A percentile compares a stretch with the other conserved stretches of the same genome.
These are phyloP conservation scores for Hibiscus mutabilis DNA, from an alignment of 345 rosid species.

Conservation along the genomic window DNA sequence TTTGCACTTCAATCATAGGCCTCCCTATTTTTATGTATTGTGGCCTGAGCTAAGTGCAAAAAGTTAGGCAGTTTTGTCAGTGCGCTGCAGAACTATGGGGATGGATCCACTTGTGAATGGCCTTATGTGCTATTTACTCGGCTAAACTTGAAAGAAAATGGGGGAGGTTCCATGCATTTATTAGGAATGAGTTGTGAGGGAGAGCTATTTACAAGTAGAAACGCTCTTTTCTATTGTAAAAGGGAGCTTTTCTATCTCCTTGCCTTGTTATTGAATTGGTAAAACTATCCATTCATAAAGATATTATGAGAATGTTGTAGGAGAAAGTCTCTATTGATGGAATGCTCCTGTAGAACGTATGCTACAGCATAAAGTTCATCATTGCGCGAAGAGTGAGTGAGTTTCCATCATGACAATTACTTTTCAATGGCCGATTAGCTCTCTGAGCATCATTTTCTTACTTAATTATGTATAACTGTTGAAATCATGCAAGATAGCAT, in stretches of 20 bases:
- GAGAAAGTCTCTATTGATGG: background rate
- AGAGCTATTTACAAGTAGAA: background rate
- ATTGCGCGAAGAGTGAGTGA: background rate
- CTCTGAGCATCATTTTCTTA: background rate
- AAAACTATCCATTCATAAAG: background rate
- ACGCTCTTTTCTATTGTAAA: background rate
- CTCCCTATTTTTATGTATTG: background rate
- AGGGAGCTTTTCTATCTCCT: background rate
- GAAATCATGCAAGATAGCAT: background rate
- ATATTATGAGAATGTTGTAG: background rate
- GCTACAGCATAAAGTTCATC: background rate
- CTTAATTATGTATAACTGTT: background rate
- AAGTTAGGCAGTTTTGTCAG: background rate
- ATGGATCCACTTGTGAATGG: slow-evolving; percentile 7
- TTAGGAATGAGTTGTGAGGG: background rate
- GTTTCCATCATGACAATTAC: background rate
- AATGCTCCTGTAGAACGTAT: background rate
- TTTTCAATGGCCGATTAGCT: background rate
- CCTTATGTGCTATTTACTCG: background rate
- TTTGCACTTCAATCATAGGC: slow-evolving; percentile 1
- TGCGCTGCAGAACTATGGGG: background rate
- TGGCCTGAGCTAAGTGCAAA: background rate
- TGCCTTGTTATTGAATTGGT: background rate
- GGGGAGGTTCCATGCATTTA: background rate
- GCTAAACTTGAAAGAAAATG: background rate